Evolutionary conservation across 805 yeast species (phyloP), one percentile per base, ranked within the genome.

Genomic region (Metschnikowia hibisci): DNA sequence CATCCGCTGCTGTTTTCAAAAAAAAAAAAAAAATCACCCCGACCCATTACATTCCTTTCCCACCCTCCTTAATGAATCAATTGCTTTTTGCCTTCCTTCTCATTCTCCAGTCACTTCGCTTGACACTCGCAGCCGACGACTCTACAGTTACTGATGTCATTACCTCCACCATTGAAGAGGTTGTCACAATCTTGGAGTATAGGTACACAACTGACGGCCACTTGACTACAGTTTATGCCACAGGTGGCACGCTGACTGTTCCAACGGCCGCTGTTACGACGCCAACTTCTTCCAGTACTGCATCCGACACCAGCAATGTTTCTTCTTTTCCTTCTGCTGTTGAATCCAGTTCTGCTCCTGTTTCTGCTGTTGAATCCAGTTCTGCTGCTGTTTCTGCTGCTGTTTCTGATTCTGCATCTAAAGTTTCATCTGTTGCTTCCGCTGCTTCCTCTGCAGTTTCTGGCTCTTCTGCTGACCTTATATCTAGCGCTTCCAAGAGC

Each of bases 111-210:
- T 33, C 41, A 23, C 44, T 43, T n/a, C 39, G 22, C 11, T 29
- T 29, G 28, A 27, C 34, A 12, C 32, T 45, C 22, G 47, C 50
- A 25, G 48, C 45, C 10, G 48, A 38, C 14, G 49, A 42, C 13
- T 16, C 40, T 11, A 39, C 46, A 10, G 34, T 38, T 23, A 48
- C 53, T 11, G 29, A 32, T 13, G 55, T 40, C 14, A 48, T 46
- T 7, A 56, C 61, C n/a, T 37, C 46, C 18, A 40, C 43, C 14
- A 42, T 47, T 14, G 43, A 41, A n/a, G 63, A 56, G 16, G 34
- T 50, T n/a, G 50, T 60, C 8, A 64, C 72, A 1, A 52, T 50
- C 15, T 60, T 70, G 14, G 61, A 61, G 14, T 67, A 66, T 47
- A 50, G 64, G 23, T 68, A 51, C 48, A 63, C 70, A 20, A 53